Percentiles rank a stretch among this genome's conserved stretches.
Conservation (phyloP, 371 early-diverging fungal genomes). For the Apophysomyces elegans region DNA sequence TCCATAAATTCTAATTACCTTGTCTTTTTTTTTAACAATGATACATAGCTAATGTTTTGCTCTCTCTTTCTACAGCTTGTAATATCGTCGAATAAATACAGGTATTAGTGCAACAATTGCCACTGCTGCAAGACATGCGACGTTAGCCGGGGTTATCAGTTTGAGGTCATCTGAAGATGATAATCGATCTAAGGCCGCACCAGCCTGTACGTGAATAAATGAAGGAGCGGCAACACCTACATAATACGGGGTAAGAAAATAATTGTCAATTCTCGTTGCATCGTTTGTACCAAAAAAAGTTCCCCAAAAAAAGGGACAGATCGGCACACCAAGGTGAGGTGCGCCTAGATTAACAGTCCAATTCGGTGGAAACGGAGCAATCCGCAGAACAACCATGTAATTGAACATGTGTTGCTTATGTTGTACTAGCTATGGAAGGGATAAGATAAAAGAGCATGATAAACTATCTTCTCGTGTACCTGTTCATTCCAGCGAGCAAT, state of each 20-base stretch:
- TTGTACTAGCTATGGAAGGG: conserved; percentile 41
- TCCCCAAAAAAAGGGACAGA: conserved; percentile 59
- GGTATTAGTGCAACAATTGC: conserved; percentile 51
- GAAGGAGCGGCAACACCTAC: conserved; percentile 61
- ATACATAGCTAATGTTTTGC: too few species aligned
- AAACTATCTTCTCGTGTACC: conserved; percentile 28
- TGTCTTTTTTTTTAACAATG: too few species aligned
- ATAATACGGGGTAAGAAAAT: background rate
- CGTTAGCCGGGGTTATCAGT: conserved; percentile 47
- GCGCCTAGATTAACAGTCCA: conserved; percentile 69
- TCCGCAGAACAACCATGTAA: conserved; percentile 62
- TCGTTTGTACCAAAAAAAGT: conserved; percentile 49
- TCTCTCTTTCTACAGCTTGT: conserved; percentile 22
- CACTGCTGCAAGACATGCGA: conserved; percentile 45
- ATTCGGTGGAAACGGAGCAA: conserved; percentile 68
- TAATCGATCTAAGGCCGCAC: conserved; percentile 60
- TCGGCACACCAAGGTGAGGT: conserved; percentile 62
- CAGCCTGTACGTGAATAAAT: conserved; percentile 72
- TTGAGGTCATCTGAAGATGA: conserved; percentile 58
- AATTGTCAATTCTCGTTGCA: background rate
- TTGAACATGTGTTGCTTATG: conserved; percentile 67
- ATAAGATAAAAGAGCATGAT: background rate
- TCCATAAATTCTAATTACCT: too few species aligned
- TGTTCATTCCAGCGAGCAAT: conserved; percentile 67
- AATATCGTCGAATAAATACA: conserved; percentile 41